Evolutionary conservation across 225 moss, liverwort and hornwort species (phyloP).

Genomic region (Sphagnum tenellum): DNA sequence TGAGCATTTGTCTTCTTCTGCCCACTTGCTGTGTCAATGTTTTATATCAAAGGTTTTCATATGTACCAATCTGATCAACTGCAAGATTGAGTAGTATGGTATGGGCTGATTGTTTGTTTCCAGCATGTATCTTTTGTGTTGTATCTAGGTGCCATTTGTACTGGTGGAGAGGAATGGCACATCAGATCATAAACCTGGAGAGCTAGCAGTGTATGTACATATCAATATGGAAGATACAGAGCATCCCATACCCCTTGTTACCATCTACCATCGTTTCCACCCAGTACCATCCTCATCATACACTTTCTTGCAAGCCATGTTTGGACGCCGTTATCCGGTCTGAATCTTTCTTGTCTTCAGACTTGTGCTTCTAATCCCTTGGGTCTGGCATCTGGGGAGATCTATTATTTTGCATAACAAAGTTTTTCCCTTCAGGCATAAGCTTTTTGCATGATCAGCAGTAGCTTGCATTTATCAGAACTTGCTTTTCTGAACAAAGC

Average conservation of each 20-base stretch:
- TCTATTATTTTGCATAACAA: no score
- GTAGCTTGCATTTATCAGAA: no score
- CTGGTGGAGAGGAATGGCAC: constrained; percentile 22
- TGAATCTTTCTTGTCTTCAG: constrained; percentile 1
- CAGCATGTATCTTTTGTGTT: background rate
- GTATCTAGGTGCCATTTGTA: constrained; percentile 57
- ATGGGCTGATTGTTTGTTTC: no score
- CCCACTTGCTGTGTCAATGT: no score
- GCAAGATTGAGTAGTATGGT: no score
- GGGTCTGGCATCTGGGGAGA: no score
- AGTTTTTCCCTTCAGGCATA: no score
- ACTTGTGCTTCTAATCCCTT: background rate
- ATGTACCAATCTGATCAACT: no score
- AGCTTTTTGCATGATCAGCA: no score
- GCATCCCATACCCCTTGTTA: constrained; percentile 64
- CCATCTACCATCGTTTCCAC: constrained; percentile 58
- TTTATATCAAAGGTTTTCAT: no score
- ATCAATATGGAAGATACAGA: constrained; percentile 54
- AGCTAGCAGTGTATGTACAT: constrained; percentile 24
- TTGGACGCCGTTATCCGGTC: constrained; percentile 55
- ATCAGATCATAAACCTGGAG: background rate
- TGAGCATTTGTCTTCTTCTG: no score
- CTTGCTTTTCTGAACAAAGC: no score
- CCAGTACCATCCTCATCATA: constrained; percentile 53
- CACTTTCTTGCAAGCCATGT: constrained; percentile 57